Conservation (phyloP, 2,329 filamentous ascomycete genomes). For the Elsinoe necatrix region DNA sequence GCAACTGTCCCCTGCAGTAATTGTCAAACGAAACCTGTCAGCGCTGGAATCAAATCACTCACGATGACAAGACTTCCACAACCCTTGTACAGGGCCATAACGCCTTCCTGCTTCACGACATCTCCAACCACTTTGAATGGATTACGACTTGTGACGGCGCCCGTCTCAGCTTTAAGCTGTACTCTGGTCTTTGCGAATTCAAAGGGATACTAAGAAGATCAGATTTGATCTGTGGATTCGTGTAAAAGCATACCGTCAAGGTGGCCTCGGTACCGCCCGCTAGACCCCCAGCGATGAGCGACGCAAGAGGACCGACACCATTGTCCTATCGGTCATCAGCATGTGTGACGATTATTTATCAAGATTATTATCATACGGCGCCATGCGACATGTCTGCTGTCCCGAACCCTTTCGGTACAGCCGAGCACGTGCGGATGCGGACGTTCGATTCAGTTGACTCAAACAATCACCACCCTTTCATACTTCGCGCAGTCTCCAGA, state of each 20-base stretch:
- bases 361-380: background rate
- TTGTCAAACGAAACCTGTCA: background rate
- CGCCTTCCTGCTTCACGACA: constrained; percentile 49
- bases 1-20: constrained; percentile 45
- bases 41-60: constrained; percentile 17
- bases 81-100: constrained; percentile 54
- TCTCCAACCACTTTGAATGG: constrained; percentile 50
- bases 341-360: too few relatives aligned
- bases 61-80: constrained; percentile 51
- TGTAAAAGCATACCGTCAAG: constrained; percentile 23
- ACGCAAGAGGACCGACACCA: constrained; percentile 25
- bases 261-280: constrained; percentile 30
- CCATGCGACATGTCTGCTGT: constrained; percentile 7
- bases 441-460: background rate
- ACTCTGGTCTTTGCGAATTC: constrained; percentile 60
- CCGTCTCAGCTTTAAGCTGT: constrained; percentile 44
- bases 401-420: background rate
- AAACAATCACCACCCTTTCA: too few relatives aligned
- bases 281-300: constrained; percentile 29
- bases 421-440: background rate
- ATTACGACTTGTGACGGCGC: constrained; percentile 43
- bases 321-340: constrained; percentile 2
- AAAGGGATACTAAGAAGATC: constrained; percentile 45
- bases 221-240: background rate
- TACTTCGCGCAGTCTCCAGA: too few relatives aligned